Evolutionary conservation across 352 stramenopile species (phyloP).

Genomic region (Phytophthora brassicae): DNA sequence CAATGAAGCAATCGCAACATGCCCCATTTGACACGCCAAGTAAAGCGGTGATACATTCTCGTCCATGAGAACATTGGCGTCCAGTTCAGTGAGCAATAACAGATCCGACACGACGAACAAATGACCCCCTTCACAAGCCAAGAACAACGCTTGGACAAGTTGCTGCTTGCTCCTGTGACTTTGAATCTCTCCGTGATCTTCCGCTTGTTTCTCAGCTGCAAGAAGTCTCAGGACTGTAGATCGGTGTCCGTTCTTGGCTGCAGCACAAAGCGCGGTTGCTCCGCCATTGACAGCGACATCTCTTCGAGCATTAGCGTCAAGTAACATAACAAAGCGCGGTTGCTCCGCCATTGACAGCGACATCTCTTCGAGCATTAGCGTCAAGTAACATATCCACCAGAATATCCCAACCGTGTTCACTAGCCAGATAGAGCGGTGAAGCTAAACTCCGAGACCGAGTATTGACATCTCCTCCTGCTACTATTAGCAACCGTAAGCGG

Average conservation of each 20-base stretch:
- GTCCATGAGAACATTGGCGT: constrained; percentile 78
- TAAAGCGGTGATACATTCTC: constrained; percentile 82
- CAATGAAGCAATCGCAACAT: constrained; percentile 58
- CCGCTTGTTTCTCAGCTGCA: constrained; percentile 31
- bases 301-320: too few species aligned
- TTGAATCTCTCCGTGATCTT: constrained; percentile 6
- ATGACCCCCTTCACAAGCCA: constrained; percentile 77
- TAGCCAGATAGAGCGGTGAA: constrained; percentile 78
- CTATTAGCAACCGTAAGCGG: constrained; percentile 63
- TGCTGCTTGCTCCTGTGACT: constrained; percentile 21
- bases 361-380: constrained; percentile 43
- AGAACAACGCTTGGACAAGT: constrained; percentile 69
- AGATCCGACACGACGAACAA: constrained; percentile 68
- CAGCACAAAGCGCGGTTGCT: constrained; percentile 73
- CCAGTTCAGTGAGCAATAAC: constrained; percentile 47
- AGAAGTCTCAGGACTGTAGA: constrained; percentile 58
- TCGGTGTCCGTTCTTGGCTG: constrained; percentile 76
- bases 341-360: constrained; percentile 44
- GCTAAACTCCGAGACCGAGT: constrained; percentile 61
- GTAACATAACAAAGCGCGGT: too few species aligned
- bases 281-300: too few species aligned
- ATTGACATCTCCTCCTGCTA: constrained; percentile 56
- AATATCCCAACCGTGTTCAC: constrained; percentile 73
- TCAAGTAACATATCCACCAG: constrained; percentile 65
- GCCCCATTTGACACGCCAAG: constrained; percentile 83